Evolutionary conservation across 2,329 filamentous ascomycete species (phyloP).

Genomic region (Curvularia verruculosa): DNA sequence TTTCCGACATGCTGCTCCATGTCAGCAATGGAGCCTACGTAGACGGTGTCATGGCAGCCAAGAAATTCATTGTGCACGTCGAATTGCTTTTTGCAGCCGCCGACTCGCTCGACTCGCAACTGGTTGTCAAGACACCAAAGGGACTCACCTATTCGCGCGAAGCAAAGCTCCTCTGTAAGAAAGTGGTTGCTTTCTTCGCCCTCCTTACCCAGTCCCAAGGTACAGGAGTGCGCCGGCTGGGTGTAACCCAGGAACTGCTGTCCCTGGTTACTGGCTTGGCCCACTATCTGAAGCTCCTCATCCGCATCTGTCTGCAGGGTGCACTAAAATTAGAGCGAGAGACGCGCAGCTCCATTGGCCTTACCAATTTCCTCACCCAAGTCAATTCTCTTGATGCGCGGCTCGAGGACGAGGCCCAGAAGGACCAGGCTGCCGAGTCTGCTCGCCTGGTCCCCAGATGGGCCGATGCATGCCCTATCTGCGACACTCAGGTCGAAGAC

Average conservation of each 20-base stretch:
- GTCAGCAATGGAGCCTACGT: conserved; percentile 97
- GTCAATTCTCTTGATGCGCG: conserved; percentile 76
- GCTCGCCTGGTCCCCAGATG: conserved; percentile 53
- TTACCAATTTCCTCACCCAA: conserved; percentile 83
- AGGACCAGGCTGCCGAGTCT: conserved; percentile 51
- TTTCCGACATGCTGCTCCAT: conserved; percentile 97
- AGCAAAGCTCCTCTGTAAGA: conserved; percentile 99
- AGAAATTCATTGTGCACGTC: conserved; percentile 95
- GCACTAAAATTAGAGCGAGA: conserved; percentile 90
- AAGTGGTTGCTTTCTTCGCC: conserved; percentile 97
- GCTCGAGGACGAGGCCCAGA: conserved; percentile 46
- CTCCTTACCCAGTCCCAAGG: conserved; percentile 94
- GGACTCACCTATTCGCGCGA: conserved; percentile 90
- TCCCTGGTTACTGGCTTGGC: conserved; percentile 94
- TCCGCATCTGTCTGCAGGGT: conserved; percentile 94
- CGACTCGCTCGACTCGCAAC: conserved; percentile 79
- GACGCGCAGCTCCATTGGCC: conserved; percentile 71
- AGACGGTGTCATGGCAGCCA: conserved; percentile 91
- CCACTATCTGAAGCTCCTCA: conserved; percentile 96
- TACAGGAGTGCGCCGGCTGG: conserved; percentile 84
- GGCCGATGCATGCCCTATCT: conserved; percentile 79
- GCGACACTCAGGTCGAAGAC: conserved; percentile 89
- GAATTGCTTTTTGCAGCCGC: conserved; percentile 90
- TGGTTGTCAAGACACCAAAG: conserved; percentile 73
- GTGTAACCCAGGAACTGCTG: conserved; percentile 97